Base-by-base conservation (phyloP, 768 basidiomycete species). In the Paxillus involutus region DNA sequence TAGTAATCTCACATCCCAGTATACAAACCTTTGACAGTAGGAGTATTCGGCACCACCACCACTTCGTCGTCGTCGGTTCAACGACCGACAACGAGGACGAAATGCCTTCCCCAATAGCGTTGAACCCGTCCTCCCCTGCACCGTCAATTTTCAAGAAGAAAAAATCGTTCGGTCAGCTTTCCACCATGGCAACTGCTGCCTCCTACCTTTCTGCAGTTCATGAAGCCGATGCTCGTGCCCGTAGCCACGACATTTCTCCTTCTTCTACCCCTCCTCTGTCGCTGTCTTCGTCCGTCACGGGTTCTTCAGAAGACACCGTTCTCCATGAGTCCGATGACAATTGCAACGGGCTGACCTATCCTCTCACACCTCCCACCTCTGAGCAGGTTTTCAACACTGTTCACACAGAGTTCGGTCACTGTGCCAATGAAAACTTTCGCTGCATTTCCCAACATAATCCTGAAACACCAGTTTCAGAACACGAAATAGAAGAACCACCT, bases 361-460 rank as follows among this genome's bases (percentile, higher is more conserved):
- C 89, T 16, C 63, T 73, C 45, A 74, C 72, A n/a, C 85, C 91
- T 2, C 91, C 91, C 0, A 91, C 87, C 36, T 92, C 89, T 0
- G 86, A 88, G 65, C 86, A 92, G 64, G 78, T 85, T 29, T 90
- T 89, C 68, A 80, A 73, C 39, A 90, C 89, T 12, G 79, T 89
- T 39, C 91, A 98, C 73, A 81, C 89, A 24, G 95, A 98, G 73
- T 98, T 95, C 67, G 95, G 95, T 1, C 92, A 94, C 70, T 94
- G 91, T 64, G 84, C 82, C 24, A 86, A 93, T 63, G 83, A 89
- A 57, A 76, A 75, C 24, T 91, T 83, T 66, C 78, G 93, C n/a
- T 79, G 83, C 60, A 80, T 75, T 12, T 88, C 88, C 1, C 76
- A 82, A 56, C 86, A 91, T 66, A 73, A 78, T 10, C 70, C 71